phyloP scores from a whole-genome alignment of 352 stramenopile genomes.

The Phytophthora idaei region DNA sequence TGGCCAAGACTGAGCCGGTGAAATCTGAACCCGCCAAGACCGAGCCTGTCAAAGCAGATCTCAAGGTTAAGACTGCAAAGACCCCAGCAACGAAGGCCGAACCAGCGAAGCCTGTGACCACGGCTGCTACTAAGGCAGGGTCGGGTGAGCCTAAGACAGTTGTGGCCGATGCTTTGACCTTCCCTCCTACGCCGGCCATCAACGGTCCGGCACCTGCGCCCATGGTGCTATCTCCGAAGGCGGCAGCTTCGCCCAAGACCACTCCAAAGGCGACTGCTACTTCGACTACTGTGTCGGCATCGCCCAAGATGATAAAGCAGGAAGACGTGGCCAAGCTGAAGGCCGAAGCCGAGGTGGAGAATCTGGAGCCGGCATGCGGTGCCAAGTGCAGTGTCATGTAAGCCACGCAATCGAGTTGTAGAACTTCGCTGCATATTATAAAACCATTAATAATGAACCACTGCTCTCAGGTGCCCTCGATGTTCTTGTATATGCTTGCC shows the following conservation, averaged over 20 bases:
- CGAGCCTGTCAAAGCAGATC: conserved; percentile 1
- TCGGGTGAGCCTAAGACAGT: conserved; percentile 23
- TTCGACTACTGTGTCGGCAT: conserved; percentile 5
- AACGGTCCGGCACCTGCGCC: conserved; percentile 26
- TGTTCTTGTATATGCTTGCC: conserved; percentile 16
- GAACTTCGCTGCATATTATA: conserved; percentile 23
- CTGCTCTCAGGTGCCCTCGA: conserved; percentile 9
- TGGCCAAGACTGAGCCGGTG: conserved; percentile 7
- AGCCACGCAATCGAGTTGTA: conserved; percentile 5
- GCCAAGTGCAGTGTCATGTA: conserved; percentile 69
- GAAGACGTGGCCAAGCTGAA: conserved; percentile 40
- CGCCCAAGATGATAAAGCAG: conserved; percentile 30
- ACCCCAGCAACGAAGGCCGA: background rate
- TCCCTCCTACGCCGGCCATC: conserved; percentile 24
- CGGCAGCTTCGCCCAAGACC: conserved; percentile 14
- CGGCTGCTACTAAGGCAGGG: conserved; percentile 3
- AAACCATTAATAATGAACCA: conserved; percentile 9
- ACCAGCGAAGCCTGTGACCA: conserved; percentile 4
- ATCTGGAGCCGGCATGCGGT: conserved; percentile 50
- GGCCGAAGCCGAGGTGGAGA: conserved; percentile 38
- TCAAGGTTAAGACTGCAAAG: background rate
- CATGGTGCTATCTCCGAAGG: conserved; percentile 19
- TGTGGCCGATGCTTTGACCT: conserved; percentile 30
- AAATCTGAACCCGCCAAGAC: conserved; percentile 5
- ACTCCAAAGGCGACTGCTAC: conserved; percentile 5